A percentile compares a stretch with the other conserved stretches of the same genome.
Evolutionary conservation across 2,329 filamentous ascomycete species (phyloP).

Genomic region (Colletotrichum paranaense): DNA sequence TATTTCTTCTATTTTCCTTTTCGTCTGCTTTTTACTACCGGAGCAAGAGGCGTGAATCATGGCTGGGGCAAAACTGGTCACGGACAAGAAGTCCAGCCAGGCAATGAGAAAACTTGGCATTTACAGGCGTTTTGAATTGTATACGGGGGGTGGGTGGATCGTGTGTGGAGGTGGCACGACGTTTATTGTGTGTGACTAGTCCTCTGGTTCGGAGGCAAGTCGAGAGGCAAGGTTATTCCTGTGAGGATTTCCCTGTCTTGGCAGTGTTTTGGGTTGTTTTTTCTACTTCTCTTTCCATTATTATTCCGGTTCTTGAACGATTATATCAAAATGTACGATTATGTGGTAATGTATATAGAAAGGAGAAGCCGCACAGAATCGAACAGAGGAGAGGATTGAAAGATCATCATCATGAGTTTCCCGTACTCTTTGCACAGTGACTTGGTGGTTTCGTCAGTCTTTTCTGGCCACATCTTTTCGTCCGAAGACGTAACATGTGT

Average conservation of each 20-base stretch:
- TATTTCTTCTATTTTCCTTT: neutral
- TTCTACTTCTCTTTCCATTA: neutral
- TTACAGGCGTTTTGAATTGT: conserved; percentile 32
- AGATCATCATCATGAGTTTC: neutral
- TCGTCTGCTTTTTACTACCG: neutral
- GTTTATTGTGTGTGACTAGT: neutral
- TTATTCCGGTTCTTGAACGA: neutral
- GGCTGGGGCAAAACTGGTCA: conserved; percentile 26
- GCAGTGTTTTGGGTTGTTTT: conserved; percentile 17
- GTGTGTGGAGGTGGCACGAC: neutral
- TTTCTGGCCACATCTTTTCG: neutral
- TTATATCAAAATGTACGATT: conserved; percentile 26
- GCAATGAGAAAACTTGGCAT: conserved; percentile 34
- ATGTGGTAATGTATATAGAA: conserved; percentile 35
- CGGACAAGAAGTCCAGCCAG: conserved; percentile 14
- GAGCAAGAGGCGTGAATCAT: conserved; percentile 32
- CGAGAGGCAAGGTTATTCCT: neutral
- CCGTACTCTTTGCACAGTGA: neutral
- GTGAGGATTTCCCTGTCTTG: conserved; percentile 6
- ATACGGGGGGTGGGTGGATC: neutral
- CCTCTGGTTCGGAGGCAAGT: neutral
- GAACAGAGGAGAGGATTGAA: conserved; percentile 10
- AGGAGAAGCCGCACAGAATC: conserved; percentile 14
- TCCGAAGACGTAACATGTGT: neutral
- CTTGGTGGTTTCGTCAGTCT: no score